phyloP scores from a whole-genome alignment of 2,329 filamentous ascomycete genomes.

The Aureobasidium uvarum region DNA sequence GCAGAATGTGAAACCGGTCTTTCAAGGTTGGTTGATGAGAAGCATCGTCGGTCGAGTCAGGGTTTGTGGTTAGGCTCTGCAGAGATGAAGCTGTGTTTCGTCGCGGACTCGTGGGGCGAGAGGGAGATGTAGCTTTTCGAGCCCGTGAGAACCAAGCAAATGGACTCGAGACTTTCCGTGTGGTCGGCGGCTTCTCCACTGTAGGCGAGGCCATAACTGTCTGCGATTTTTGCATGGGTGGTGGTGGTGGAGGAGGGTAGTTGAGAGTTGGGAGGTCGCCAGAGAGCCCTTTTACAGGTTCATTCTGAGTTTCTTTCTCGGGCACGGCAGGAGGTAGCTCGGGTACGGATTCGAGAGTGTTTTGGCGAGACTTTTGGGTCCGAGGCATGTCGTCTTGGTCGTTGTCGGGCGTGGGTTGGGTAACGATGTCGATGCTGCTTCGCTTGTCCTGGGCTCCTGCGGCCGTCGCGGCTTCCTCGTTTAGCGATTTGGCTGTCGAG shows the following conservation, averaged over 20 bases:
- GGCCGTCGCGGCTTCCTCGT: conserved; percentile 21
- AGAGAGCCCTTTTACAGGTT: conserved; percentile 64
- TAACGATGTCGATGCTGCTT: conserved; percentile 29
- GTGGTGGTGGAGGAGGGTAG: conserved; percentile 40
- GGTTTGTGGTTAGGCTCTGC: conserved; percentile 74
- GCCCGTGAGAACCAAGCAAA: conserved; percentile 77
- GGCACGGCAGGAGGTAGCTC: conserved; percentile 30
- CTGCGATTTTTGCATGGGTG: conserved; percentile 34
- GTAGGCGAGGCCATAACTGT: background rate
- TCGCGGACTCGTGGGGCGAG: conserved; percentile 47
- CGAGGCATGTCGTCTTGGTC: conserved; percentile 9
- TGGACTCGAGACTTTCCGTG: conserved; percentile 78
- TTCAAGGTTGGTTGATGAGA: conserved; percentile 64
- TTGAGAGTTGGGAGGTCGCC: conserved; percentile 66
- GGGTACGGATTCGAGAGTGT: conserved; percentile 23
- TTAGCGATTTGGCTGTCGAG: conserved; percentile 29
- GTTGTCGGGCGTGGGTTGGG: background rate
- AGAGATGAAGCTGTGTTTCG: conserved; percentile 79
- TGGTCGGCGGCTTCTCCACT: conserved; percentile 40
- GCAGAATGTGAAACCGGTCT: conserved; percentile 74
- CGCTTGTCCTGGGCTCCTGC: conserved; percentile 30
- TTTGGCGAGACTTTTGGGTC: background rate
- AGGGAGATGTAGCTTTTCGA: conserved; percentile 55
- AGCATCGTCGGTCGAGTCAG: conserved; percentile 62
- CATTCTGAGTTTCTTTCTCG: conserved; percentile 27